phyloP scores from a whole-genome alignment of 768 basidiomycete species.

The Boletus sp. region DNA sequence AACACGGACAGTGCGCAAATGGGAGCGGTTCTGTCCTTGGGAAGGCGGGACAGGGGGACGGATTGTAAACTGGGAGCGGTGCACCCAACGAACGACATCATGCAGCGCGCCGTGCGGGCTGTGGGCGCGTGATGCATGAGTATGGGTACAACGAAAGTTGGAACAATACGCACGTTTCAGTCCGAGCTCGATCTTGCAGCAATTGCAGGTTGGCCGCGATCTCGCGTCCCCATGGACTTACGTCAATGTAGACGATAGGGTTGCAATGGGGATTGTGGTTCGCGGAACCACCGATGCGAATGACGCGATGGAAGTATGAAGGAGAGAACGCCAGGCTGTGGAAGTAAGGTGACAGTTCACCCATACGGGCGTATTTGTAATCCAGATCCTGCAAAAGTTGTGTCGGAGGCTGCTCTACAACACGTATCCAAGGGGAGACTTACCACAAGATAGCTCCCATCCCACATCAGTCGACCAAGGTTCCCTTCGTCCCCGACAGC shows the following conservation, averaged over 20 bases:
- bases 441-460: constrained; percentile 85
- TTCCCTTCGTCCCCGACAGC: constrained; percentile 87
- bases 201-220: constrained; percentile 72
- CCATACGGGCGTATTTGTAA: constrained; percentile 72
- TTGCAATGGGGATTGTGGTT: constrained; percentile 47
- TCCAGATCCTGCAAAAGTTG: constrained; percentile 68
- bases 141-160: neutral
- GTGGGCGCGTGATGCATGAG: constrained; percentile 7
- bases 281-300: constrained; percentile 49
- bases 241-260: constrained; percentile 69
- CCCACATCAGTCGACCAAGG: constrained; percentile 81
- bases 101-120: constrained; percentile 80
- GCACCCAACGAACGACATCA: constrained; percentile 83
- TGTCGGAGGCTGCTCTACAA: neutral
- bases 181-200: constrained; percentile 71
- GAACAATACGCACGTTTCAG: constrained; percentile 66
- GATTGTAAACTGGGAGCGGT: constrained; percentile 75
- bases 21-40: constrained; percentile 27
- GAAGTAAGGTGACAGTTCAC: constrained; percentile 78
- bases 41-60: constrained; percentile 44
- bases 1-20: constrained; percentile 30
- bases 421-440: constrained; percentile 31
- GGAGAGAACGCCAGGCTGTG: constrained; percentile 81
- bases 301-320: constrained; percentile 86
- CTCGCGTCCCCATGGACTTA: constrained; percentile 77